Evolutionary conservation across 2,329 filamentous ascomycete genomes (phyloP).

Genomic region (Sclerotinia minor): DNA sequence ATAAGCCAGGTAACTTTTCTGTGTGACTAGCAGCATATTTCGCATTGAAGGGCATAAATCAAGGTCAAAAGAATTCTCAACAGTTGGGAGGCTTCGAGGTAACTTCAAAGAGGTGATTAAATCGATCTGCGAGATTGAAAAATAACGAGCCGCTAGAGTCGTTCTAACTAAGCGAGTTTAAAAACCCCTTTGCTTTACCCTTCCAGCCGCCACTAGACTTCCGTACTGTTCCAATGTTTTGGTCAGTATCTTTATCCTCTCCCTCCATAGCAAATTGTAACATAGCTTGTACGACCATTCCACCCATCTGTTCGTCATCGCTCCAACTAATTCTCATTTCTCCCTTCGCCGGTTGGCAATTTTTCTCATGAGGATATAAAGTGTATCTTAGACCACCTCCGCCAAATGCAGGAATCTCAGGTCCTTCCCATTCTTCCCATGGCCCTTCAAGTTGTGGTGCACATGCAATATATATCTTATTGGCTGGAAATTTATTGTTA

Average conservation of each 20-base stretch:
- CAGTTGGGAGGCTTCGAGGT: too few relatives aligned
- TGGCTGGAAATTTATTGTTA: slow-evolving; percentile 1
- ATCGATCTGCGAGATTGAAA: too few relatives aligned
- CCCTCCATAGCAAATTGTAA: not conserved
- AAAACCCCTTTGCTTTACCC: not conserved
- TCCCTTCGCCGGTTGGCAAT: not conserved
- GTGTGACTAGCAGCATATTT: not conserved
- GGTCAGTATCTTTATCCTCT: not conserved
- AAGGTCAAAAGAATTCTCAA: not conserved
- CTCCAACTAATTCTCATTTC: slow-evolving; percentile 19
- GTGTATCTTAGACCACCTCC: slow-evolving; percentile 5
- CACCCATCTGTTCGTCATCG: slow-evolving; percentile 11
- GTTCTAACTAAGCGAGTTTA: not conserved
- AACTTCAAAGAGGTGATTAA: not conserved
- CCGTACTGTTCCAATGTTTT: not conserved
- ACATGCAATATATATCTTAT: slow-evolving; percentile 13
- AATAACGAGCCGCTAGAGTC: not conserved
- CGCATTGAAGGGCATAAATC: not conserved
- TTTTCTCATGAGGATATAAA: slow-evolving; percentile 12
- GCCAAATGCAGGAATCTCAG: slow-evolving; percentile 2
- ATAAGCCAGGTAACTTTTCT: not conserved
- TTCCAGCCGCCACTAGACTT: slow-evolving; percentile 1
- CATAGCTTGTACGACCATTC: slow-evolving; percentile 12
- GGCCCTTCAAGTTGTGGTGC: not conserved
- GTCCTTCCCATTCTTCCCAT: slow-evolving; percentile 16